Evolutionary conservation across 495 filamentous ascomycete genomes (phyloP), one percentile per base, ranked within the genome.

Genomic region (Thermothielavioides terrestris): DNA sequence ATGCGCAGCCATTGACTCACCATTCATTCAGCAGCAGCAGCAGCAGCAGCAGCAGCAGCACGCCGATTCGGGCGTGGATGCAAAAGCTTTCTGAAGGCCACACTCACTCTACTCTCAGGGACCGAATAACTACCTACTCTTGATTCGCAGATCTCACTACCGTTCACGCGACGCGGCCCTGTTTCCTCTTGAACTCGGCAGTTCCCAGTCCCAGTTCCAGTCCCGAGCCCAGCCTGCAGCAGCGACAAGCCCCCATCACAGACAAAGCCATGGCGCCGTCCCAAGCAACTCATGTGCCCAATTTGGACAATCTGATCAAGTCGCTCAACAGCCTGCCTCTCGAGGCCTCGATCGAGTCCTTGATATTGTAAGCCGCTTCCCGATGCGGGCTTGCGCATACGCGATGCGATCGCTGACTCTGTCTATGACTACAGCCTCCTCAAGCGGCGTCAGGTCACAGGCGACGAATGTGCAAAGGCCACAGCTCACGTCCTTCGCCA

Each of bases 361-460:
- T 94, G 47, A 80, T 90, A 50, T 85, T 84, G 86, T 94, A 67
- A 55, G 84, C 42, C 27, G n/a, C 12, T 40, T 21, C 46, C 38
- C 18, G 37, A 9, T 23, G 21, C 21, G 18, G 25, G 6, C 38
- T 42, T 46, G 23, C 20, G 40, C 38, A 36, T 20, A 12, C 6
- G 14, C 14, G 31, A 28, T 14, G 15, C 46, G 39, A 11, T 37
- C 6, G 20, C 36, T 46, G 34, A 54, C 42, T 43, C 27, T 1
- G 36, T 20, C 15, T 37, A n/a, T n/a, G n/a, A n/a, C n/a, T 20
- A 37, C 58, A 95, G 89, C 39, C 81, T 95, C 28, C 78, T 98
- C 30, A 94, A 94, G 66, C 76, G 89, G 61, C 77, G 90, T 57
- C 89, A 96, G 61, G 92, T 98, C 57, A 78, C 77, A 48, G 86